phyloP scores from a whole-genome alignment of 2,329 filamentous ascomycete genomes.

The Penicillium paneum region DNA sequence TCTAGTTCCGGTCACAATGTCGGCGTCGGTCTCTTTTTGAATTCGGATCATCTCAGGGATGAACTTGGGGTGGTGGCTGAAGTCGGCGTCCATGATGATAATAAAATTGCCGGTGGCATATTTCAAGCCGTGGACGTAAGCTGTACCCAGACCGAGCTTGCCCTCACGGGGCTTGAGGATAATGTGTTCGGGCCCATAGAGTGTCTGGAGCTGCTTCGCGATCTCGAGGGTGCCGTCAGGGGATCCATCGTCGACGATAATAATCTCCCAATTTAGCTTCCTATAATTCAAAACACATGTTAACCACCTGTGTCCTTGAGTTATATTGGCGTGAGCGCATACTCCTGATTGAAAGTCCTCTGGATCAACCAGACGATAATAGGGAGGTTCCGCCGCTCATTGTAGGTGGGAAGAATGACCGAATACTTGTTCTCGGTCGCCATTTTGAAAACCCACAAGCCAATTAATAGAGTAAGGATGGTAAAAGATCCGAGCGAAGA shows the following conservation, averaged over 20 bases:
- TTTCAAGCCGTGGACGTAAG: conserved; percentile 91
- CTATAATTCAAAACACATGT: conserved; percentile 46
- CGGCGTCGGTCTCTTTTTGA: conserved; percentile 75
- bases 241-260: conserved; percentile 97
- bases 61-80: conserved; percentile 98
- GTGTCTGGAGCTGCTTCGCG: conserved; percentile 83
- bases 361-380: conserved; percentile 94
- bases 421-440: conserved; percentile 73
- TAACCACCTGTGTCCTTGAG: neutral
- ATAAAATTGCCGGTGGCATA: conserved; percentile 91
- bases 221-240: conserved; percentile 92
- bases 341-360: conserved; percentile 87
- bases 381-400: conserved; percentile 94
- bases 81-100: conserved; percentile 99
- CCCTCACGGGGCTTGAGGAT: conserved; percentile 82
- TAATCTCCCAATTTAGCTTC: conserved; percentile 92
- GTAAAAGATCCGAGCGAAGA: conserved; percentile 8
- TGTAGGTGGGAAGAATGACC: conserved; percentile 96
- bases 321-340: conserved; percentile 30
- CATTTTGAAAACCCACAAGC: conserved; percentile 29
- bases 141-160: conserved; percentile 94
- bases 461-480: conserved; percentile 10
- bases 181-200: conserved; percentile 73
- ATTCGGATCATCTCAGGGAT: conserved; percentile 87
- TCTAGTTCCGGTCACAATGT: conserved; percentile 94